Conservation (phyloP, 768 basidiomycete species). For the Tulasnella sp. region DNA sequence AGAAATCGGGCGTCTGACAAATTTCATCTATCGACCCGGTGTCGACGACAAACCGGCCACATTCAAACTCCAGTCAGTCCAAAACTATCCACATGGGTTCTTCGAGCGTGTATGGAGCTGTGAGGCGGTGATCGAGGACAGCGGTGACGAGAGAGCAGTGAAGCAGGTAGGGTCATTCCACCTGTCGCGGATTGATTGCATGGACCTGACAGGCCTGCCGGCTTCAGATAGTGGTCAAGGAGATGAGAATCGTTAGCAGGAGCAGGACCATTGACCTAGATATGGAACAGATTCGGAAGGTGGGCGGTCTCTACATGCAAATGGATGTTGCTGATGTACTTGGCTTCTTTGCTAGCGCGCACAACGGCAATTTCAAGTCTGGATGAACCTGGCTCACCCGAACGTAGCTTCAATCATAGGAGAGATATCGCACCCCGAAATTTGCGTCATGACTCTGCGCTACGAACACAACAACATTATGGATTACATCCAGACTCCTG, state of each 20-base stretch:
- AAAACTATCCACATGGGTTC: not conserved
- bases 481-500: not conserved
- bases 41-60: not conserved
- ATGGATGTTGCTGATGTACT: no score
- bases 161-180: not conserved
- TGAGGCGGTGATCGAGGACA: not conserved
- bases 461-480: not conserved
- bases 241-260: not conserved
- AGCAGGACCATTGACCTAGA: not conserved
- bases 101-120: not conserved
- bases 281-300: not conserved
- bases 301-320: not conserved
- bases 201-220: not conserved
- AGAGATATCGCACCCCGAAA: not conserved
- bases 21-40: not conserved
- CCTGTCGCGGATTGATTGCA: not conserved
- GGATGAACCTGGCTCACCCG: not conserved
- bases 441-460: not conserved
- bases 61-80: not conserved
- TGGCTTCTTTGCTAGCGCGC: not conserved
- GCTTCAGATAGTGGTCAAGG: not conserved
- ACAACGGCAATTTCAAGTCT: not conserved
- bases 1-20: not conserved
- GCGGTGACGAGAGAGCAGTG: not conserved
- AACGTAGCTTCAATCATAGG: not conserved